A percentile compares a stretch with the other conserved stretches of the same genome.
Evolutionary conservation across 768 basidiomycete genomes (phyloP).

Genomic region (Hygrocybe coccinea): DNA sequence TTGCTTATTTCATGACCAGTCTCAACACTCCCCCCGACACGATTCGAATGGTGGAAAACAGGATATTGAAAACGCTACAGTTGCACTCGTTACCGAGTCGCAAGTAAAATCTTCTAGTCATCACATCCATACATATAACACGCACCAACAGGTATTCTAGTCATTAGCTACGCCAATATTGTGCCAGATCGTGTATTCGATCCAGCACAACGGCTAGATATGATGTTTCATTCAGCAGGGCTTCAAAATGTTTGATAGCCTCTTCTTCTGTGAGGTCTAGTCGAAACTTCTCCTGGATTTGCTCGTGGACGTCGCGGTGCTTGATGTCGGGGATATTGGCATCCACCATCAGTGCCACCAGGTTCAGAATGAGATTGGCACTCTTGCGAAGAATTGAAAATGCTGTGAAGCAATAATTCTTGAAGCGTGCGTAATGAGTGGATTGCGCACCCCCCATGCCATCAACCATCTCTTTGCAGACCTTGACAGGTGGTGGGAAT

Average conservation of each 20-base stretch:
- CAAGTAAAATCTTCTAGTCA: background rate
- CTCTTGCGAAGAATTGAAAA: conserved; percentile 95
- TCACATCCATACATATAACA: background rate
- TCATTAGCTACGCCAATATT: conserved; percentile 75
- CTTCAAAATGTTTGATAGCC: conserved; percentile 95
- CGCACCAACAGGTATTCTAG: background rate
- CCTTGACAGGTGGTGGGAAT: conserved; percentile 95
- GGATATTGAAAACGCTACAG: conserved; percentile 42
- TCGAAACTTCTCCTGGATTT: conserved; percentile 96
- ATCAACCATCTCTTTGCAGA: conserved; percentile 99
- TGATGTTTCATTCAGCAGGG: conserved; percentile 87
- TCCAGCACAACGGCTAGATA: conserved; percentile 92
- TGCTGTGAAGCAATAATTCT: conserved; percentile 95
- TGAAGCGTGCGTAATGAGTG: conserved; percentile 94
- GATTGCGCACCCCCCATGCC: conserved; percentile 98
- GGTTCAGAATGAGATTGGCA: conserved; percentile 93
- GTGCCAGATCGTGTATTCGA: conserved; percentile 86
- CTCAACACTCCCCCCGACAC: conserved; percentile 60
- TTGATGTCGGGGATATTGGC: conserved; percentile 98
- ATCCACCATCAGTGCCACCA: conserved; percentile 95
- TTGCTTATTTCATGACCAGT: conserved; percentile 91
- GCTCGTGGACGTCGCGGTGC: conserved; percentile 77
- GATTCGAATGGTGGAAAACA: conserved; percentile 58
- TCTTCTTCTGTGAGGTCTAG: conserved; percentile 93
- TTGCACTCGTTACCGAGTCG: background rate